Evolutionary conservation across 1,284 basidiomycete species (phyloP), one percentile per base, ranked within the genome.

Genomic region (Coniophora puteana): DNA sequence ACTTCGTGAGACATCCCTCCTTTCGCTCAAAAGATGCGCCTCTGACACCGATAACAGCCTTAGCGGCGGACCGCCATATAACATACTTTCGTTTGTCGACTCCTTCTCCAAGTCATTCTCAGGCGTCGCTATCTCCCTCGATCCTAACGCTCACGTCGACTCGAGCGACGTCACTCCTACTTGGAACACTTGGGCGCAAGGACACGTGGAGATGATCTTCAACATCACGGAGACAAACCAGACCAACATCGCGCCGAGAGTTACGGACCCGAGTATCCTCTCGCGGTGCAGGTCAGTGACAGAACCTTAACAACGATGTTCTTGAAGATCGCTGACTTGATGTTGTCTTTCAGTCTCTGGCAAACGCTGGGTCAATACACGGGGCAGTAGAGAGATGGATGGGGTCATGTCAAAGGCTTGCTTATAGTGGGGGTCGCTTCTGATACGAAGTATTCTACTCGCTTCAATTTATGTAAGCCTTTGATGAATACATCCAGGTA

Each of bases 121-220:
- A 1, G 36, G 28, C 23, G 12, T 49, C n/a, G 44, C 38, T 2
- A 46, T 39, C 20, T 51, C 34, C 7, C n/a, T 31, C 16, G 34
- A 44, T 34, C 44, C 44, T 11, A 49, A 51, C 33, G n/a, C 20
- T 16, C 27, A 46, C 16, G 36, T 37, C 8, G n/a, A 46, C 23
- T 13, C 37, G 3, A 38, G 36, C 4, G 34, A 42, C 27, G 40
- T 46, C 22, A 49, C 46, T 4, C 49, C 49, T 11, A 5, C 20
- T 5, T 51, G 49, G 49, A 12, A 25, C n/a, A 8, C 38, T 20
- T 51, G 38, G 28, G 28, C 8, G n/a, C 18, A 3, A 3, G 14
- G 28, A 22, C 17, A 37, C 20, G 43, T 40, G 12, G 47, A 51
- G 31, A 51, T 51, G 47, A 16, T 51, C 4, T 51, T 51, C 35